These are phyloP conservation scores for Coniophora puteana DNA, from an alignment of 1,284 basidiomycete genomes.

Conservation along the genomic window DNA sequence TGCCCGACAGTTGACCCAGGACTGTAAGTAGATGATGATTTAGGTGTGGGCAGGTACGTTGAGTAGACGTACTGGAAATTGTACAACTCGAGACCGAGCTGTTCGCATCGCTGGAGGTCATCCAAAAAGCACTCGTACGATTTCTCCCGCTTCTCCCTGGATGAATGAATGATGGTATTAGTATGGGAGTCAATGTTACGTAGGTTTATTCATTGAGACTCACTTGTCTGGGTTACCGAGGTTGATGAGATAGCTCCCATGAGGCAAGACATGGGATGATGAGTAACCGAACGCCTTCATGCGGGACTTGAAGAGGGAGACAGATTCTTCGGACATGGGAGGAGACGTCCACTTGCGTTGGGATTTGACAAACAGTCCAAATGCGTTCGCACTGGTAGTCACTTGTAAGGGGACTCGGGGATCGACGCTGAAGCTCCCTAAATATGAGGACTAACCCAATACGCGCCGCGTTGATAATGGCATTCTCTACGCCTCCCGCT, in stretches of 20 bases:
- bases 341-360: slow-evolving; percentile 79
- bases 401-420: not conserved
- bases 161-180: not conserved
- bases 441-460: slow-evolving; percentile 49
- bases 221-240: slow-evolving; percentile 78
- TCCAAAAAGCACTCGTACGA: slow-evolving; percentile 83
- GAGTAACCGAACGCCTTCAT: slow-evolving; percentile 60
- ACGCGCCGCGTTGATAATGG: slow-evolving; percentile 67
- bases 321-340: slow-evolving; percentile 45
- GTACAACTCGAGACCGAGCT: slow-evolving; percentile 71
- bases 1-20: slow-evolving; percentile 79
- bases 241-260: slow-evolving; percentile 86
- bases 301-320: slow-evolving; percentile 51
- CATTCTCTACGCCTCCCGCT: slow-evolving; percentile 75
- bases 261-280: slow-evolving; percentile 63
- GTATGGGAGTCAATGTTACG: not conserved
- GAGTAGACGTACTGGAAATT: slow-evolving; percentile 75
- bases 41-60: not conserved
- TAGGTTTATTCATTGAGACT: slow-evolving; percentile 21
- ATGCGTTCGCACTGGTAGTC: slow-evolving; percentile 64
- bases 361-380: slow-evolving; percentile 83
- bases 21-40: slow-evolving; percentile 33
- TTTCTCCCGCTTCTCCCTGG: slow-evolving; percentile 70
- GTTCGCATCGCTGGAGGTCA: slow-evolving; percentile 78
- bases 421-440: not conserved